Percentiles rank a stretch among this genome's conserved stretches.
These are phyloP conservation scores for Globisporangium uncinulatum DNA, from an alignment of 352 stramenopile genomes.

Conservation along the genomic window DNA sequence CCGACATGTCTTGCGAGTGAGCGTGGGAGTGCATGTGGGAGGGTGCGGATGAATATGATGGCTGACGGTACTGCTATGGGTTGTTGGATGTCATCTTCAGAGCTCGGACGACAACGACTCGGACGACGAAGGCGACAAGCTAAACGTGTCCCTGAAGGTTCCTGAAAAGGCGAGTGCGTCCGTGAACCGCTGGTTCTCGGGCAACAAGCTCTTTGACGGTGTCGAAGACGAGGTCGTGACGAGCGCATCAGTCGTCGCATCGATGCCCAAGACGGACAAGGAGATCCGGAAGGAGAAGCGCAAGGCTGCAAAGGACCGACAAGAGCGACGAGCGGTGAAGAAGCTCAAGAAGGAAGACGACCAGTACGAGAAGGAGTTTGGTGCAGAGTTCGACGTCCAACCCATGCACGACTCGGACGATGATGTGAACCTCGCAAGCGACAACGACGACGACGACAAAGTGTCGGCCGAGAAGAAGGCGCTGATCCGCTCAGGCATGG, in stretches of 20 bases:
- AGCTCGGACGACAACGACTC: constrained; percentile 71
- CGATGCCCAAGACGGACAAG: constrained; percentile 99
- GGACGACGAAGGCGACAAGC: constrained; percentile 47
- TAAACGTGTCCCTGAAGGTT: constrained; percentile 70
- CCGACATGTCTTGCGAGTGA: constrained; percentile 33
- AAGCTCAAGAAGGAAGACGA: constrained; percentile 83
- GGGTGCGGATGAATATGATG: too few relatives aligned
- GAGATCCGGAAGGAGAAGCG: constrained; percentile 96
- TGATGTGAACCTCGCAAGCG: constrained; percentile 23
- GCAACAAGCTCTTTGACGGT: constrained; percentile 79
- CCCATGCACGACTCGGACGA: constrained; percentile 31
- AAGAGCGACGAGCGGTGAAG: constrained; percentile 81
- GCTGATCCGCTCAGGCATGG: constrained; percentile 84
- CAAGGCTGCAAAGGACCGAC: constrained; percentile 90
- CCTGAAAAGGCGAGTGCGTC: constrained; percentile 73
- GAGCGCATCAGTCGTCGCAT: constrained; percentile 25
- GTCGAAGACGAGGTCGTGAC: constrained; percentile 59
- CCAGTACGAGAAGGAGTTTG: constrained; percentile 78
- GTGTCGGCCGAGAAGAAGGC: constrained; percentile 66
- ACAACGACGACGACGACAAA: constrained; percentile 61
- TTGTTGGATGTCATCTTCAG: constrained; percentile 21
- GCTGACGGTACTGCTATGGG: not conserved
- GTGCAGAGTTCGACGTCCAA: constrained; percentile 61
- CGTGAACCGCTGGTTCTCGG: constrained; percentile 77
- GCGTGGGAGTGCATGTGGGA: too few relatives aligned